These are phyloP conservation scores for Pseudoperonospora humuli DNA, from an alignment of 352 stramenopile genomes.

Conservation along the genomic window DNA sequence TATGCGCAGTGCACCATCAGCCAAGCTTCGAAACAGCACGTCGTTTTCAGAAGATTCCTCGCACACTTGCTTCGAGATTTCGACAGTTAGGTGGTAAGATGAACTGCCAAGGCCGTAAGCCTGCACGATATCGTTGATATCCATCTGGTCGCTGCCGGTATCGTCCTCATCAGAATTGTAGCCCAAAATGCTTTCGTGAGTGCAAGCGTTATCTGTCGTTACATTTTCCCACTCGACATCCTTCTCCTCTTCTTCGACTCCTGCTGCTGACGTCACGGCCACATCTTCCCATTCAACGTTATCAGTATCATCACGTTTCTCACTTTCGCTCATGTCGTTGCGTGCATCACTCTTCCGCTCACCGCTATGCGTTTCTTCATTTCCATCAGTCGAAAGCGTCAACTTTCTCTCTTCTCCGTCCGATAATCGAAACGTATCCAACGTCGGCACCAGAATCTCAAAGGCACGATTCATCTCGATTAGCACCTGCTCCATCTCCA, in stretches of 20 bases:
- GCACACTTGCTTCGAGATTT: constrained; percentile 49
- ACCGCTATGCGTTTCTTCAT: too few species aligned
- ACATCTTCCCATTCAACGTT: too few species aligned
- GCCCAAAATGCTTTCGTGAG: not conserved
- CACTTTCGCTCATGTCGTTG: too few species aligned
- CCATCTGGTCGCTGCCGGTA: constrained; percentile 27
- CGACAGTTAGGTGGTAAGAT: constrained; percentile 65
- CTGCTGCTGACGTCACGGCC: too few species aligned
- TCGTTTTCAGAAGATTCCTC: constrained; percentile 62
- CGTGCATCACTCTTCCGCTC: too few species aligned
- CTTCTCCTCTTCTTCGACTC: constrained; percentile 6
- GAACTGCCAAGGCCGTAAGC: constrained; percentile 69
- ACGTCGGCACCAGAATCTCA: too few species aligned
- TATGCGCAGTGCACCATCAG: constrained; percentile 48
- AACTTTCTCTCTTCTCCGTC: too few species aligned
- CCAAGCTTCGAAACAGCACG: constrained; percentile 44
- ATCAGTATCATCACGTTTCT: too few species aligned
- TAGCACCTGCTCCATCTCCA: too few species aligned
- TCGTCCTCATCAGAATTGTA: constrained; percentile 5
- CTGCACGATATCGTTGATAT: constrained; percentile 75
- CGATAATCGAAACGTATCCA: too few species aligned
- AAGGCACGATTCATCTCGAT: too few species aligned
- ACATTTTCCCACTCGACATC: constrained; percentile 21
- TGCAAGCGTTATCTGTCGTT: not conserved
- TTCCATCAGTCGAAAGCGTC: too few species aligned